Percentiles rank a stretch among this genome's conserved stretches.
Evolutionary conservation across 2,329 filamentous ascomycete genomes (phyloP).

Genomic region (Aspergillus sp.): DNA sequence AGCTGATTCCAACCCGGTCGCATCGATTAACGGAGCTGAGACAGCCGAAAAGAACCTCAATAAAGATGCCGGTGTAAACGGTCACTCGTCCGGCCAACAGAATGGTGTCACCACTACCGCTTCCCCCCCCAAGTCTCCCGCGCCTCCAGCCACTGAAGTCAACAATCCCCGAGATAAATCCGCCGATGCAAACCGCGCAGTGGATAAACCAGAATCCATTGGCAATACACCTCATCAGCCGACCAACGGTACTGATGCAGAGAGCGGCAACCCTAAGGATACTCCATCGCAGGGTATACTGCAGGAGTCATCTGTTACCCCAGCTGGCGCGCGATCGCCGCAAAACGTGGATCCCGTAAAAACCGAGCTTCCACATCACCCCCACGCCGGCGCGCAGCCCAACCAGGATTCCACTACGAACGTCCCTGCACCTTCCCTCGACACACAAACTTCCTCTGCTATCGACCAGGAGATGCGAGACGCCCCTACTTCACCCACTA

Average conservation of each 20-base stretch:
- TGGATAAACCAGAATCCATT: constrained; percentile 1
- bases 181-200: constrained; percentile 11
- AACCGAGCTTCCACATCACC: constrained; percentile 38
- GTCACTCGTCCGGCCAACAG: constrained; percentile 25
- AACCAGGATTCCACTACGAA: constrained; percentile 20
- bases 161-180: constrained; percentile 12
- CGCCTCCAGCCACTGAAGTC: constrained; percentile 14
- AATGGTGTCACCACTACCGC: constrained; percentile 30
- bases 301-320: constrained; percentile 12
- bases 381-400: constrained; percentile 20
- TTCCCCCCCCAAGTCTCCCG: constrained; percentile 33
- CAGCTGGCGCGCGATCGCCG: constrained; percentile 20
- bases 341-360: constrained; percentile 23
- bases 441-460: constrained; percentile 23
- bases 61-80: constrained; percentile 29
- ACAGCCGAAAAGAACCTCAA: constrained; percentile 17
- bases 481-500: constrained; percentile 52
- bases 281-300: constrained; percentile 12
- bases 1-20: constrained; percentile 25
- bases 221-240: background rate
- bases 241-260: background rate
- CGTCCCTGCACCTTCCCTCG: constrained; percentile 16
- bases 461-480: constrained; percentile 56
- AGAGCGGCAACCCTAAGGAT: constrained; percentile 3
- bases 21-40: constrained; percentile 16